Evolutionary conservation across 495 filamentous ascomycete species (phyloP), one percentile per base, ranked within the genome.

Genomic region (Penicillium soppii): DNA sequence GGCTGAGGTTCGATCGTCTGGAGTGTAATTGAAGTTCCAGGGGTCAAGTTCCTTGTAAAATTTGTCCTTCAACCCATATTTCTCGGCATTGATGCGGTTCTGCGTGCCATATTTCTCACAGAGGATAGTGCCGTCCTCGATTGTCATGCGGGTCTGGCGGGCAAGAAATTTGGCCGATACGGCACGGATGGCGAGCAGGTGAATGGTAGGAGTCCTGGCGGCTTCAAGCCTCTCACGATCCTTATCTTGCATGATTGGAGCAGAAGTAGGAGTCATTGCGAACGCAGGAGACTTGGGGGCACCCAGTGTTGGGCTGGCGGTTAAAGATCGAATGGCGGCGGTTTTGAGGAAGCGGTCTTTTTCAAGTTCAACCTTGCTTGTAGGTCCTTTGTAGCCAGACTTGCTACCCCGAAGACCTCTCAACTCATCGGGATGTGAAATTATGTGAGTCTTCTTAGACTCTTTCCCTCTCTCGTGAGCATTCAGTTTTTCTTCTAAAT

Each of bases 21-120:
- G 79, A 13, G 74, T 73, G 64, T 92, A 94, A 6, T 79, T 73
- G 65, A 90, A 94, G 12, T 81, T 81, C 79, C 85, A 95, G 15
- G 90, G 79, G 62, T 96, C 87, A 23, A 96, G 74, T 50, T 96
- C 91, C 58, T 87, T 90, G 75, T 85, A 95, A 35, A 75, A 75
- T 53, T 81, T 82, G 62, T 89, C 89, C 58, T 73, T 80, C 39
- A 92, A 70, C 44, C 77, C 75, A 73, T 82, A 91, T 50, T 87
- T 88, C 58, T 82, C 78, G 3, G 72, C 65, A 35, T 80, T 73
- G 37, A 85, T 75, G 44, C 82, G 80, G 21, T 82, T 83, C 40
- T 84, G 77, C 47, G 80, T 79, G 26, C 69, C 79, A 43, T 74
- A 72, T 51, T 83, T 79, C 33, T 83, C 69, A 9, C 80, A 78